Evolutionary conservation across 345 rosid genomes (phyloP).

Genomic region (Nasturtium officinale): DNA sequence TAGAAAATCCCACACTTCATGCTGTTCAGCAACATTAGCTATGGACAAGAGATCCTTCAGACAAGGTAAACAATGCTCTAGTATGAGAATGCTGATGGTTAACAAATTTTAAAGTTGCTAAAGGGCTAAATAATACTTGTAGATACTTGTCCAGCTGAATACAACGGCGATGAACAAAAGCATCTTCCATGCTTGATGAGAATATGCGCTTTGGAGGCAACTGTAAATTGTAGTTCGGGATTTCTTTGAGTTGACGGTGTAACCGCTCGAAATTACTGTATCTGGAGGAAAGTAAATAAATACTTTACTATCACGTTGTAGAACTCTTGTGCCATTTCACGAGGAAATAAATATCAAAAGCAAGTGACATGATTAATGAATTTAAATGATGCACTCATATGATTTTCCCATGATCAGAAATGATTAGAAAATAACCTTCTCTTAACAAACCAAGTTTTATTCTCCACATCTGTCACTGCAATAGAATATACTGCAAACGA

Average conservation of each 20-base stretch:
- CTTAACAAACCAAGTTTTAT: constrained; percentile 86
- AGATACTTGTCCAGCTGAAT: constrained; percentile 93
- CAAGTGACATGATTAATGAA: constrained; percentile 22
- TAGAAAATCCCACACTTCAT: constrained; percentile 99
- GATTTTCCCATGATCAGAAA: constrained; percentile 18
- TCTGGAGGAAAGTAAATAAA: constrained; percentile 50
- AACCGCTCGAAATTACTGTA: constrained; percentile 94
- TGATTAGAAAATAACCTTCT: constrained; percentile 75
- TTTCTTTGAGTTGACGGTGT: constrained; percentile 92
- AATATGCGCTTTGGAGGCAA: constrained; percentile 99
- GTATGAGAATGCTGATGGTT: constrained; percentile 24
- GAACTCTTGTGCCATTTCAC: constrained; percentile 28
- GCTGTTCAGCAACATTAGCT: constrained; percentile 98
- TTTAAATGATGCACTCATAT: constrained; percentile 25
- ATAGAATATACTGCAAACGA: constrained; percentile 98
- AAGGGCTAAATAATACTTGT: constrained; percentile 57
- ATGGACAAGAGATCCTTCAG: constrained; percentile 90
- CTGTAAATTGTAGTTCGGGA: constrained; percentile 94
- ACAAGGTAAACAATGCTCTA: constrained; percentile 15
- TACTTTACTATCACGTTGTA: constrained; percentile 3
- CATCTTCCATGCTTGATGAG: constrained; percentile 96
- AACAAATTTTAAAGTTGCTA: constrained; percentile 16
- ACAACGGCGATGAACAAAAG: constrained; percentile 98
- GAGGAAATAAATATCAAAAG: constrained; percentile 20
- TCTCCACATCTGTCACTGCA: constrained; percentile 85